Percentiles rank a stretch among this genome's conserved stretches.
Evolutionary conservation across 345 rosid genomes (phyloP).

Genomic region (Brassica nigra): DNA sequence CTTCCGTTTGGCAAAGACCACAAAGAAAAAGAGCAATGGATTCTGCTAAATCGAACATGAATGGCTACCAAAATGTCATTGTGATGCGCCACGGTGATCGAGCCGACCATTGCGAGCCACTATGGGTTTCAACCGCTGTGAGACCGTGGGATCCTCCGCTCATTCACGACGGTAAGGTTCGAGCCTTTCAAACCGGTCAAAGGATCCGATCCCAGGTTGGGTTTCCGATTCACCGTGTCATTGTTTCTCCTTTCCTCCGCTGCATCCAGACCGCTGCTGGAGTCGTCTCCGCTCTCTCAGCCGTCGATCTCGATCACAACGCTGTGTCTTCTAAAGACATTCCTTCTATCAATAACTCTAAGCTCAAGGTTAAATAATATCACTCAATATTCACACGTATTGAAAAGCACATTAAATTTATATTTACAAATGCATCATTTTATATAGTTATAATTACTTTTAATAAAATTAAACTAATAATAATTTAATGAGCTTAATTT

Average conservation of each 20-base stretch:
- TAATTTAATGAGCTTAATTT: neutral
- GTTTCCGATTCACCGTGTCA: constrained; percentile 71
- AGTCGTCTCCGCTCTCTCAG: constrained; percentile 54
- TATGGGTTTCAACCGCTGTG: constrained; percentile 55
- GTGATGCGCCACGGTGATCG: constrained; percentile 97
- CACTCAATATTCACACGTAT: no score
- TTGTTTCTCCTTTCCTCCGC: constrained; percentile 85
- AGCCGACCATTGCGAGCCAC: constrained; percentile 52
- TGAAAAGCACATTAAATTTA: neutral
- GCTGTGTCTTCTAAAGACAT: constrained; percentile 37
- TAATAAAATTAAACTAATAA: no score
- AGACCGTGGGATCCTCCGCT: constrained; percentile 87
- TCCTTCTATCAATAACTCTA: constrained; percentile 43
- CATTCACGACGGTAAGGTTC: constrained; percentile 43
- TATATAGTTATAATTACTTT: no score
- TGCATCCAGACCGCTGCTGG: constrained; percentile 75
- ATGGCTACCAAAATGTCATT: constrained; percentile 58
- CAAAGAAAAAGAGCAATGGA: constrained; percentile 33
- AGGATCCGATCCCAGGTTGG: constrained; percentile 43
- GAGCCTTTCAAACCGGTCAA: constrained; percentile 61
- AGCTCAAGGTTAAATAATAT: constrained; percentile 55
- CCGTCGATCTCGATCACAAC: constrained; percentile 33
- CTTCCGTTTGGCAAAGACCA: neutral
- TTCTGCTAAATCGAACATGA: neutral
- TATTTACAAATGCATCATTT: neutral